Percentiles rank a stretch among this genome's conserved stretches.
phyloP scores from a whole-genome alignment of 805 yeast species.

The Diddensiella transvaalensis region DNA sequence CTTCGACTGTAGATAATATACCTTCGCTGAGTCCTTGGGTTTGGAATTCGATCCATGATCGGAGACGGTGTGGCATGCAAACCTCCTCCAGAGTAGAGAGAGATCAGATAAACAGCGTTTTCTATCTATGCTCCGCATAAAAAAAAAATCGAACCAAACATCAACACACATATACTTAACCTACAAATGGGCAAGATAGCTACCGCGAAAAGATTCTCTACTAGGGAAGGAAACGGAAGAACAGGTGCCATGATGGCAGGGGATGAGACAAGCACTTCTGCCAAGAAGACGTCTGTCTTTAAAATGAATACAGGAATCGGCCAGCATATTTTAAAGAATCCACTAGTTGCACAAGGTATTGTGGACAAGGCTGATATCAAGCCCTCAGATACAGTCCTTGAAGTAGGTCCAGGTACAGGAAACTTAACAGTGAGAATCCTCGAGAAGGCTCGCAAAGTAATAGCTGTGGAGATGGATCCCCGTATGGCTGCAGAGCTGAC shows the following conservation, averaged over 20 bases:
- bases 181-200: constrained; percentile 36
- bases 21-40: background rate
- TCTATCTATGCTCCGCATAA: too few relatives aligned
- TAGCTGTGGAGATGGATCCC: constrained; percentile 99
- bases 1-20: background rate
- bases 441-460: constrained; percentile 89
- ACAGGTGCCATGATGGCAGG: background rate
- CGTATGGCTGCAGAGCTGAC: constrained; percentile 99
- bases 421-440: constrained; percentile 88
- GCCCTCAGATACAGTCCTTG: constrained; percentile 89
- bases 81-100: background rate
- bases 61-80: background rate
- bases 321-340: constrained; percentile 94
- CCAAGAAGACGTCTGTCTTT: constrained; percentile 53
- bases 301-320: constrained; percentile 96
- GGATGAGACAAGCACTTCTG: constrained; percentile 14
- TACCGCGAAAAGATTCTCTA: constrained; percentile 20
- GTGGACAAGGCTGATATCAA: constrained; percentile 92
- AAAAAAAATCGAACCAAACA: too few relatives aligned
- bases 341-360: constrained; percentile 95
- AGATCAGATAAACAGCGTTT: too few relatives aligned
- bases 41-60: background rate
- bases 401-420: constrained; percentile 99
- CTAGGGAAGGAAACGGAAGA: background rate
- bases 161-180: too few relatives aligned